Evolutionary conservation across 1,139 yeast genomes (phyloP), one percentile per base, ranked within the genome.

Genomic region (Taphrina communis): DNA sequence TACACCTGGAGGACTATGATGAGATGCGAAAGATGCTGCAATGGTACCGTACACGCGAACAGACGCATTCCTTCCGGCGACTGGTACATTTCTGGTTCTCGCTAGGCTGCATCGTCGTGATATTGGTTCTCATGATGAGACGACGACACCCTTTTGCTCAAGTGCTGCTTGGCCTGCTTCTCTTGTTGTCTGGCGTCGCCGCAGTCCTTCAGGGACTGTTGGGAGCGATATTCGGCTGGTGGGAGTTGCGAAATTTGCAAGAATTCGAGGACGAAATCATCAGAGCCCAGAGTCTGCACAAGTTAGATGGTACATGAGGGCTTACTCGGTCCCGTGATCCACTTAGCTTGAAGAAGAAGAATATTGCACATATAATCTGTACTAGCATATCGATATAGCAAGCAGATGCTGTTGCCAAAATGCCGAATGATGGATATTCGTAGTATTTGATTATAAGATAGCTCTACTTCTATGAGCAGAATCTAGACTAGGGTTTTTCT

Each of bases 201-300:
- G 97, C 97, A 0, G 80, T 85, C 0, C 76, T 89, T 1, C 88
- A 91, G 75, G 97, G 97, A 0, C 75, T 90, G 69, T 88, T 94
- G 69, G 93, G 95, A 71, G 85, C 83, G 71, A 76, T 90, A 60
- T 94, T 93, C 74, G 96, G 96, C 0, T 82, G 92, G 62, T 83
- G 86, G 25, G 99, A 95, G 76, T 79, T 82, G 73, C 81, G 98
- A 68, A 94, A 94, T 0, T 78, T 95, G 65, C 81, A 80, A 55
- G 99, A 94, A 77, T 79, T 81, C 72, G 69, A 50, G 51, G 68
- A 65, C 44, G 63, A 65, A 46, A 56, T 63, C 9, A 14, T 25
- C n/a, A 42, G 62, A 12, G 62, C 62, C 7, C 51, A 25, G 17
- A 9, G 14, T 6, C 17, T 42, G 17, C 46, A 42, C 17, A 17